Base-by-base conservation (phyloP, 2,329 filamentous ascomycete genomes). In the Nigrospora sphaerica region DNA sequence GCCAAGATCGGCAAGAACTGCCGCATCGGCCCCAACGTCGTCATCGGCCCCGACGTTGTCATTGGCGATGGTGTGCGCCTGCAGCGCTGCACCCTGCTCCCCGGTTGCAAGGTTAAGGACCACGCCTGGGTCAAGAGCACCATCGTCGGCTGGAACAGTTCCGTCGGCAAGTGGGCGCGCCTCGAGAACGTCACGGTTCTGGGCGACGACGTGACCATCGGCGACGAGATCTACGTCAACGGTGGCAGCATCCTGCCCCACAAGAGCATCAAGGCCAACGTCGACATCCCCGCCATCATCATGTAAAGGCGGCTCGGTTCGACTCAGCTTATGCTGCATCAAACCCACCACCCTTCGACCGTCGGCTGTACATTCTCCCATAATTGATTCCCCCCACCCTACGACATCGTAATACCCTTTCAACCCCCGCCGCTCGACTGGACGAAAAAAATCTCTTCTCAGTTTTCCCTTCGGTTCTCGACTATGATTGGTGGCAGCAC, bases 81-180 rank as follows among this genome's bases (percentile, higher is more conserved):
- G 55, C 92, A 97, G 72, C 85, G 93, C 59, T 95, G 88, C 62
- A 93, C 97, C 19, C 72, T 98, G 47, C 78, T 98, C 54, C 80
- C 85, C 52, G 87, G 88, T 61, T 89, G 86, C 71, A 95, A 95
- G 75, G 85, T 96, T 70, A 96, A 96, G 80, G 93, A 98, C 66
- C 92, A 98, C 67, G 93, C 93, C 41, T 97, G 92, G 92, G 81
- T 98, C 68, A 97, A 97, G 83, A 95, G 88, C 65, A 93, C 92
- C 60, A 97, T 98, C 66, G 90, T 97, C 45, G 92, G 92, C 62
- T 98, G 92, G 92, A 95, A 96, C 79, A 95, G 89, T 74, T 86
- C 83, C 33, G 89, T 98, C 47, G 92, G 92, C 63, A 87, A 86
- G 64, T 98, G 92, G 92, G 92, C 92, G 49, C 86, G 92, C 56